Percentiles rank a stretch among this genome's conserved stretches.
phyloP scores from a whole-genome alignment of 805 yeast species.

The Candida chauliodis region DNA sequence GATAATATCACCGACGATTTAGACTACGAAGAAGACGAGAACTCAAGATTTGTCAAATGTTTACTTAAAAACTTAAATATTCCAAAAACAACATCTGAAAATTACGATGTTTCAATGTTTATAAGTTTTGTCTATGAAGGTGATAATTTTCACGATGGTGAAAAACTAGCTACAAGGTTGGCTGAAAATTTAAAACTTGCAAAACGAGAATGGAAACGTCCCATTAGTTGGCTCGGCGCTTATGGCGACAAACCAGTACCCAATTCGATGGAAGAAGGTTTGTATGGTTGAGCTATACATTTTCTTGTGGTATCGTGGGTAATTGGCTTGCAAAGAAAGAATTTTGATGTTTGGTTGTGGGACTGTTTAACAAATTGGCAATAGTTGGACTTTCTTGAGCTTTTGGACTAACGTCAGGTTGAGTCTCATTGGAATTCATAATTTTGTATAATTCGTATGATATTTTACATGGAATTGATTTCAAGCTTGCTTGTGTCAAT shows the following conservation, averaged over 20 bases:
- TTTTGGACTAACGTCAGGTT: constrained; percentile 2
- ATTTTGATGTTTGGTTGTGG: not conserved
- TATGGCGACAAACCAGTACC: constrained; percentile 75
- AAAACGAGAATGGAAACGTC: constrained; percentile 42
- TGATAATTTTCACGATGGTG: constrained; percentile 77
- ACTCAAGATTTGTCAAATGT: constrained; percentile 12
- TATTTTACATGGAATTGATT: constrained; percentile 15
- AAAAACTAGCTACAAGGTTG: constrained; percentile 40
- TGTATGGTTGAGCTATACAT: constrained; percentile 47
- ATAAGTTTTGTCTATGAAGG: constrained; percentile 70
- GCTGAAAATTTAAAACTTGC: constrained; percentile 19
- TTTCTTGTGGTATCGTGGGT: not conserved
- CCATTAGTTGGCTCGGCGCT: constrained; percentile 80
- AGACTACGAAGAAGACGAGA: constrained; percentile 1
- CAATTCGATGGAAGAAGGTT: constrained; percentile 69
- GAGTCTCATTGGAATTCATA: constrained; percentile 6
- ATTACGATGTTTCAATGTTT: constrained; percentile 4
- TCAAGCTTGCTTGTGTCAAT: constrained; percentile 10
- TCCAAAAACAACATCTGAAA: not conserved
- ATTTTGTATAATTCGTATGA: constrained; percentile 16
- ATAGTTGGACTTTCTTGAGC: constrained; percentile 12
- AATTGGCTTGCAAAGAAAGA: not conserved
- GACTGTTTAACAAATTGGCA: constrained; percentile 11
- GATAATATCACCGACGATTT: constrained; percentile 5
- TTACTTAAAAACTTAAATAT: constrained; percentile 7